Conservation (phyloP, 257 asterid genomes). For the Petrea volubilis region DNA sequence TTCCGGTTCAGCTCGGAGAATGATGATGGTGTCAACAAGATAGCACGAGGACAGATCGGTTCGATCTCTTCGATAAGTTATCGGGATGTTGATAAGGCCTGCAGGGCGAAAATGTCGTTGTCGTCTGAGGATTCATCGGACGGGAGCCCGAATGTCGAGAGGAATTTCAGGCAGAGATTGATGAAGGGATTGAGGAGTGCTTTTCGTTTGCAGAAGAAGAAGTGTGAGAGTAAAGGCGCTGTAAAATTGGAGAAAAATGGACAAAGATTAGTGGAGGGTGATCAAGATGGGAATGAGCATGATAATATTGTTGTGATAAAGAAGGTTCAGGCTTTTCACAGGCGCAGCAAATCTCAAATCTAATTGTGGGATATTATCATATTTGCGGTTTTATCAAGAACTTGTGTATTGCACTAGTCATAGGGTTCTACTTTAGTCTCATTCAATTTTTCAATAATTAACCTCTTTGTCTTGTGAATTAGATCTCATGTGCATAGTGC, state of each 20-base stretch:
- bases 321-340: constrained; percentile 38
- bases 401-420: not conserved
- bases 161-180: constrained; percentile 50
- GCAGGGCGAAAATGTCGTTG: constrained; percentile 28
- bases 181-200: constrained; percentile 63
- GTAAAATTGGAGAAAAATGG: not conserved
- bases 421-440: not conserved
- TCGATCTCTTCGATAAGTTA: constrained; percentile 62
- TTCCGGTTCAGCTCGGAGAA: constrained; percentile 54
- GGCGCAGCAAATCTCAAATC: constrained; percentile 29
- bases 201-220: constrained; percentile 55
- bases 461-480: not conserved
- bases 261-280: not conserved
- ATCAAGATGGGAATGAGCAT: constrained; percentile 16
- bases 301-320: constrained; percentile 45
- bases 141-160: constrained; percentile 32
- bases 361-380: not conserved
- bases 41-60: constrained; percentile 63
- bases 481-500: not conserved
- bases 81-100: constrained; percentile 27
- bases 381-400: not conserved
- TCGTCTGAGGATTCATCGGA: constrained; percentile 43
- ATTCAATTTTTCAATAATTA: not conserved
- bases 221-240: constrained; percentile 30
- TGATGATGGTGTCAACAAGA: constrained; percentile 26